Conservation (phyloP, 306 rosid species). For the Quercus cerris region DNA sequence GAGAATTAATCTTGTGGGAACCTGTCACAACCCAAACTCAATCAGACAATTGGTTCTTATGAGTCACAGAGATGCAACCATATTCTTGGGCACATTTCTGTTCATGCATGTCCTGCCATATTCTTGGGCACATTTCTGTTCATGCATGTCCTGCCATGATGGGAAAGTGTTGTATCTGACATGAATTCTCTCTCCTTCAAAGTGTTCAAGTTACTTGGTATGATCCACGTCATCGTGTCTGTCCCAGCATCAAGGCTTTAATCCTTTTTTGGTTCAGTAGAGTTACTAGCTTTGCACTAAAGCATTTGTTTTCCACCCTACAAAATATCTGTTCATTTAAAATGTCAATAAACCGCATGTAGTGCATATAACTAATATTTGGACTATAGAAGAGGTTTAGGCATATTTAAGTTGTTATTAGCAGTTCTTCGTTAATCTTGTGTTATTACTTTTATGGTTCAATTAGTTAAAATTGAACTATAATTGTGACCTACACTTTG, state of each 20-base stretch:
- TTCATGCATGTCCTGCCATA: neutral
- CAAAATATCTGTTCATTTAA: neutral
- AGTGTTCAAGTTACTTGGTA: slow-evolving; percentile 3
- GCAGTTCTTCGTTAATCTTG: slow-evolving; percentile 2
- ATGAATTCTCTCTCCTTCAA: neutral
- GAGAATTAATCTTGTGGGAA: neutral
- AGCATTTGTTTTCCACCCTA: neutral
- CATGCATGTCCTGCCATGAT: neutral
- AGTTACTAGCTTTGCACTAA: slow-evolving; percentile 7
- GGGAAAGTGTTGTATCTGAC: neutral
- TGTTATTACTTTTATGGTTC: neutral
- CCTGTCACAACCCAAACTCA: neutral
- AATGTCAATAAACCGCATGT: neutral
- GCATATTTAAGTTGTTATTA: slow-evolving; percentile 14
- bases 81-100: neutral
- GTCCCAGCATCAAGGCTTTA: neutral
- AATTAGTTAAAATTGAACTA: slow-evolving; percentile 1
- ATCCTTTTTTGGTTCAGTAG: slow-evolving; percentile 8
- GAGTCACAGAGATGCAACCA: neutral
- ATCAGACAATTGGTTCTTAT: neutral
- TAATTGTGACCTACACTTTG: neutral
- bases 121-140: neutral
- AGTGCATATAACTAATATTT: slow-evolving; percentile 5
- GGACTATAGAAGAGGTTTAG: slow-evolving; percentile 10
- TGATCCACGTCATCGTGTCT: neutral